phyloP scores from a whole-genome alignment of 495 filamentous ascomycete species.

The Jackrogersella multiformis region DNA sequence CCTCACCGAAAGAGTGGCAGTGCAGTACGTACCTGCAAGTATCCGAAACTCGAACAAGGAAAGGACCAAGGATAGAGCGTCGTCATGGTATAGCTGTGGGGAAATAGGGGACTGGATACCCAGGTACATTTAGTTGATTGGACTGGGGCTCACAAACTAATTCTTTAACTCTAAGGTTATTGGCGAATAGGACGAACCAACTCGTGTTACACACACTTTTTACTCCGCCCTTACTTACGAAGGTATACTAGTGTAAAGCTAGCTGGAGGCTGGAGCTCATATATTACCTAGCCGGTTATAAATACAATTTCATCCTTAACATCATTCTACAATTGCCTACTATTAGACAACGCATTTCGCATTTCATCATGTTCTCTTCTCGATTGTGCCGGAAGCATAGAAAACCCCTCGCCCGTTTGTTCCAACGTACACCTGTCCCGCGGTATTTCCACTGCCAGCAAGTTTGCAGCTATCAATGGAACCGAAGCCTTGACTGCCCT shows the following conservation, averaged over 20 bases:
- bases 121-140: conserved; percentile 11
- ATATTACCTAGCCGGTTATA: conserved; percentile 6
- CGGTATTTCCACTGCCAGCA: conserved; percentile 59
- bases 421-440: conserved; percentile 65
- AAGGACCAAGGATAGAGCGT: conserved; percentile 16
- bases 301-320: neutral
- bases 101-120: conserved; percentile 1
- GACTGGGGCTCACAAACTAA: neutral
- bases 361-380: too few species aligned
- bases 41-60: conserved; percentile 15
- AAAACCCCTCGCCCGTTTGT: conserved; percentile 69
- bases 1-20: conserved; percentile 20
- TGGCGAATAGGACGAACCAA: neutral
- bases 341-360: too few species aligned
- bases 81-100: conserved; percentile 37
- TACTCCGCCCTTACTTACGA: too few species aligned
- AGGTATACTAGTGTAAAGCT: too few species aligned
- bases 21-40: conserved; percentile 21
- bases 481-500: conserved; percentile 64
- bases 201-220: neutral
- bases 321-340: too few species aligned
- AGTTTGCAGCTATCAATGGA: conserved; percentile 56
- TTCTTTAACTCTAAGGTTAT: neutral
- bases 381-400: conserved; percentile 50
- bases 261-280: too few species aligned